Evolutionary conservation across 2,329 filamentous ascomycete species (phyloP), one percentile per base, ranked within the genome.

Genomic region (Verticillium alfalfae): DNA sequence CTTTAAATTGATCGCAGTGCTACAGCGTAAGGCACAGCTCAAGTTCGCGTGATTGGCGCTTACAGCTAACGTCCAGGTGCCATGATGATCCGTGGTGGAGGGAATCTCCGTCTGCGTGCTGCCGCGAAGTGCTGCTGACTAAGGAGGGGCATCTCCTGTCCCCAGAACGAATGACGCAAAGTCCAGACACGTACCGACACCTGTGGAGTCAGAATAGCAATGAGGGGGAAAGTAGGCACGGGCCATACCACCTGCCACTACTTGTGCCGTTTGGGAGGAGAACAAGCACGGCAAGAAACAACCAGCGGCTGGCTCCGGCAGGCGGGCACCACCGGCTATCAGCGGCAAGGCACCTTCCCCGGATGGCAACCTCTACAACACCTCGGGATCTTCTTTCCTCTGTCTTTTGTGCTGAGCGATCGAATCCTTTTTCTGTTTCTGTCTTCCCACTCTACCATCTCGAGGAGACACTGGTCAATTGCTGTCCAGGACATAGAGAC

Each of bases 101-200:
- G 36, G 45, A 22, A 8, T 52, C 39, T 5, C 15, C 16, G 7
- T 31, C 26, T 31, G 26, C 26, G 26, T 31, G 26, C 26, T 31
- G 26, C 26, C 26, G 26, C 26, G 26, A 31, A 31, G 26, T 31
- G 4, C 26, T 31, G 26, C 41, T 59, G 34, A 59, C 58, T 59
- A 59, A 59, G 41, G 58, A 59, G 58, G 58, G 58, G 52, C 38
- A 62, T 12, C 36, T 37, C 31, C 31, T 37, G 22, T 31, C 16
- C 41, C 15, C 34, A 39, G 31, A 36, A 10, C 5, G 49, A 41
- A 26, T 60, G 58, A 60, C 58, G 58, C 36, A 45, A 38, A 12
- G 45, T 3, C 8, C 9, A 2, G 18, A 12, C 12, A 22, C 9
- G 8, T 52, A 52, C 18, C 36, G 36, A 10, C 13, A 10, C 45